These are phyloP conservation scores for Fragilariopsis cylindrus DNA, from an alignment of 108 stramenopile genomes.

Conservation along the genomic window DNA sequence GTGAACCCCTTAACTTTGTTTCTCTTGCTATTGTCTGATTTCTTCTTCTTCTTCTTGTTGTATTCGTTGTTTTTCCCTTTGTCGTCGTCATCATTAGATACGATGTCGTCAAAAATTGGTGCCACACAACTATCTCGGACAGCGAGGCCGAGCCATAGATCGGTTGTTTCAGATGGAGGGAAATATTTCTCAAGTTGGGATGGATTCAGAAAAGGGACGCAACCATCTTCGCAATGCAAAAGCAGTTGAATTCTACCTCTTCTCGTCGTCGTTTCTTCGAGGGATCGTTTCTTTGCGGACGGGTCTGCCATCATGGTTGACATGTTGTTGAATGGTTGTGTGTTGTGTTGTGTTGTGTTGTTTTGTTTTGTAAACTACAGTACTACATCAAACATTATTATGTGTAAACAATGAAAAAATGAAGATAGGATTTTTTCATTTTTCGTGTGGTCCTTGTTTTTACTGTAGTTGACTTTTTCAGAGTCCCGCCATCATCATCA, in stretches of 20 bases:
- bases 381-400: no score
- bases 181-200: slow-evolving; percentile 52
- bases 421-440: no score
- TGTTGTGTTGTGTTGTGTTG: background rate
- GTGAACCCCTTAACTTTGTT: slow-evolving; percentile 57
- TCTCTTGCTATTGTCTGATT: background rate
- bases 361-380: no score
- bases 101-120: slow-evolving; percentile 31
- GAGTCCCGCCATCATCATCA: no score
- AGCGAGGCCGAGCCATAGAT: slow-evolving; percentile 68
- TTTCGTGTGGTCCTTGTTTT: no score
- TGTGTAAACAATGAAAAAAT: no score
- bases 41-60: slow-evolving; percentile 25
- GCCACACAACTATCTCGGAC: slow-evolving; percentile 71
- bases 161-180: slow-evolving; percentile 35
- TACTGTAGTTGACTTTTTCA: no score
- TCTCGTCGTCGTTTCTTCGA: background rate
- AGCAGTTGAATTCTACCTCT: slow-evolving; percentile 44
- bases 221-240: slow-evolving; percentile 71
- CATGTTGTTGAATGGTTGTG: background rate
- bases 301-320: slow-evolving; percentile 1
- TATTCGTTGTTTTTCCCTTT: slow-evolving; percentile 28
- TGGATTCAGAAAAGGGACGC: slow-evolving; percentile 73
- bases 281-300: slow-evolving; percentile 1
- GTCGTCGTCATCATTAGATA: background rate